These are phyloP conservation scores for Babesia gibsoni DNA, from an alignment of 169 alveolate species.

Conservation along the genomic window DNA sequence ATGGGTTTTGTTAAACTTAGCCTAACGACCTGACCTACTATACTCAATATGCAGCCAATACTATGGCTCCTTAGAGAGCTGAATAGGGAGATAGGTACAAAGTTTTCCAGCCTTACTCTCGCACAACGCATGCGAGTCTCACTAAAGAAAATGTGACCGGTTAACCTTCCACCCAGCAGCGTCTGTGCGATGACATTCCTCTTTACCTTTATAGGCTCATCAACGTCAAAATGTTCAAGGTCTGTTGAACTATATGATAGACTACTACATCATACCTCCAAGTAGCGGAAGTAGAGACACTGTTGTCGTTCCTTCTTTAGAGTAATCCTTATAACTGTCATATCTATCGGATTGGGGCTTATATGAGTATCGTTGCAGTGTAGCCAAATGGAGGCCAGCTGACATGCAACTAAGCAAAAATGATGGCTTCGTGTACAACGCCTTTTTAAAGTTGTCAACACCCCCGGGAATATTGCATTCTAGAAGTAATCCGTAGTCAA, in stretches of 20 bases:
- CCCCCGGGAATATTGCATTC: slow-evolving; percentile 15
- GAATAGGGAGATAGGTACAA: slow-evolving; percentile 12
- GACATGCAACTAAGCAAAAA: slow-evolving; percentile 23
- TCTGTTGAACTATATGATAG: not conserved
- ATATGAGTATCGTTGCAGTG: not conserved
- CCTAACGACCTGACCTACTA: slow-evolving; percentile 49
- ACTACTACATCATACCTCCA: not conserved
- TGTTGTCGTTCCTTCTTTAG: not conserved
- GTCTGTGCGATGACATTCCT: not conserved
- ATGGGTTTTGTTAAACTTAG: slow-evolving; percentile 27
- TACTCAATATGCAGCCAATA: slow-evolving; percentile 34
- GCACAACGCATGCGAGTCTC: slow-evolving; percentile 10
- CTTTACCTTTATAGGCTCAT: not conserved
- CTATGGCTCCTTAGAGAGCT: slow-evolving; percentile 23
- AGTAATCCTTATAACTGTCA: not conserved
- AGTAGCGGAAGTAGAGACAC: not conserved
- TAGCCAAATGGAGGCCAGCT: slow-evolving; percentile 23
- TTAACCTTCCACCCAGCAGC: slow-evolving; percentile 5
- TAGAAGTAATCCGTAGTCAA: slow-evolving; percentile 19
- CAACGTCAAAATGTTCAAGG: not conserved
- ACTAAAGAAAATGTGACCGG: slow-evolving; percentile 4
- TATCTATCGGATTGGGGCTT: not conserved
- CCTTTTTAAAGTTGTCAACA: slow-evolving; percentile 25
- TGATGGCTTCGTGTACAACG: slow-evolving; percentile 27
- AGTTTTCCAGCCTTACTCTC: slow-evolving; percentile 19